Percentiles rank a stretch among this genome's conserved stretches.
These are phyloP conservation scores for Colletotrichum magnum DNA, from an alignment of 2,329 filamentous ascomycete genomes.

Conservation along the genomic window DNA sequence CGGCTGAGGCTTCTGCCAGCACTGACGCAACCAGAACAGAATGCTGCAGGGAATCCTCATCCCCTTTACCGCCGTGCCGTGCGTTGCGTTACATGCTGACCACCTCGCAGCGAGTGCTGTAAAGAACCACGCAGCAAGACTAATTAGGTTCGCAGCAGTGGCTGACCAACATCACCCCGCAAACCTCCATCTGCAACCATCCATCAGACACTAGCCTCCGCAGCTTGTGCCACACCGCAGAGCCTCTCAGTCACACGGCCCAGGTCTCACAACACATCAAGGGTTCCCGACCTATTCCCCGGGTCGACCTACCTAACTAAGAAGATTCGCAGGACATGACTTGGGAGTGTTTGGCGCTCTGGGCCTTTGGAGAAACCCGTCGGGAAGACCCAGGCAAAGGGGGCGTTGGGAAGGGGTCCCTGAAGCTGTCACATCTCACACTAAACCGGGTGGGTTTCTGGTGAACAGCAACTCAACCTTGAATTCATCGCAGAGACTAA, in stretches of 20 bases:
- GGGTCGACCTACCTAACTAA: constrained; percentile 4
- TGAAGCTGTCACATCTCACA: constrained; percentile 35
- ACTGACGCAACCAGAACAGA: neutral
- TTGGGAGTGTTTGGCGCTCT: constrained; percentile 3
- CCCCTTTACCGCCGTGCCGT: constrained; percentile 13
- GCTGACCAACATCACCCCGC: constrained; percentile 20
- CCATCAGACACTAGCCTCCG: constrained; percentile 12
- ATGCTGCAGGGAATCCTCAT: neutral
- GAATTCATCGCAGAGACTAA: constrained; percentile 4
- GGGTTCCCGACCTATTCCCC: constrained; percentile 16
- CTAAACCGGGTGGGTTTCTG: constrained; percentile 35
- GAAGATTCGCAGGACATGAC: neutral
- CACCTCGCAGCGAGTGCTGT: neutral
- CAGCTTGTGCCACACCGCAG: constrained; percentile 13
- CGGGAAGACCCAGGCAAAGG: constrained; percentile 5
- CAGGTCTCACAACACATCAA: constrained; percentile 17
- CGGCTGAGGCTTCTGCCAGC: constrained; percentile 6
- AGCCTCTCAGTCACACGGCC: constrained; percentile 10
- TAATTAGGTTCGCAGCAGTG: neutral
- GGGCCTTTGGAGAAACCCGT: constrained; percentile 16
- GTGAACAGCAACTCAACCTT: constrained; percentile 28
- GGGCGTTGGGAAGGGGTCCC: constrained; percentile 17
- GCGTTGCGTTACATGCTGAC: constrained; percentile 12
- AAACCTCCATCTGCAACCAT: constrained; percentile 3
- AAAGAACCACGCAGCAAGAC: too few relatives aligned